A percentile compares a stretch with the other conserved stretches of the same genome.
Evolutionary conservation across 768 basidiomycete genomes (phyloP).

Genomic region (Hydnum rufescens): DNA sequence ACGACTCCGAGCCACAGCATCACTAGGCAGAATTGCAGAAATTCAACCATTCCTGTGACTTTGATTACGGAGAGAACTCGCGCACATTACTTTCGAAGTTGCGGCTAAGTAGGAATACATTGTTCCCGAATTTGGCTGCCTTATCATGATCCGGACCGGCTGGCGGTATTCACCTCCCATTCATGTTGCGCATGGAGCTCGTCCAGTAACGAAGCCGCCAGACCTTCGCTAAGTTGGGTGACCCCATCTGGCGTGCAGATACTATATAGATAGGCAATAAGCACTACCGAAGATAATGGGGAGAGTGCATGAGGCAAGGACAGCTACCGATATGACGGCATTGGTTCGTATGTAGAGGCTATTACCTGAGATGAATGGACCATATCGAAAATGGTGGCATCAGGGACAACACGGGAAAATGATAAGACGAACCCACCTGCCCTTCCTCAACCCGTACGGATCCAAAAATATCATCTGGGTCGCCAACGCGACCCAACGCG

Average conservation of each 20-base stretch:
- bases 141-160: not conserved
- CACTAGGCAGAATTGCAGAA: no score
- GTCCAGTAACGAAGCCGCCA: conserved; percentile 29
- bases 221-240: conserved; percentile 44
- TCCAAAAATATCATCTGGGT: conserved; percentile 69
- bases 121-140: no score
- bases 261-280: conserved; percentile 17
- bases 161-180: not conserved
- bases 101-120: no score
- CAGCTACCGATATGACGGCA: conserved; percentile 42
- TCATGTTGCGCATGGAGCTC: not conserved
- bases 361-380: conserved; percentile 22
- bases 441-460: conserved; percentile 53
- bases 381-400: conserved; percentile 24
- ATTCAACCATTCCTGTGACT: no score
- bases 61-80: no score
- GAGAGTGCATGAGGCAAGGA: not conserved
- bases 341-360: conserved; percentile 47
- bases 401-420: not conserved
- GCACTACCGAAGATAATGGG: not conserved
- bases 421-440: conserved; percentile 24
- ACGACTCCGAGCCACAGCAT: no score
- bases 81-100: no score
- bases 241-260: conserved; percentile 59
- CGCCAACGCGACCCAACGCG: conserved; percentile 43